Evolutionary conservation across 225 moss, liverwort and hornwort genomes (phyloP), one percentile per base, ranked within the genome.

Genomic region (Thuidium tamariscinum): DNA sequence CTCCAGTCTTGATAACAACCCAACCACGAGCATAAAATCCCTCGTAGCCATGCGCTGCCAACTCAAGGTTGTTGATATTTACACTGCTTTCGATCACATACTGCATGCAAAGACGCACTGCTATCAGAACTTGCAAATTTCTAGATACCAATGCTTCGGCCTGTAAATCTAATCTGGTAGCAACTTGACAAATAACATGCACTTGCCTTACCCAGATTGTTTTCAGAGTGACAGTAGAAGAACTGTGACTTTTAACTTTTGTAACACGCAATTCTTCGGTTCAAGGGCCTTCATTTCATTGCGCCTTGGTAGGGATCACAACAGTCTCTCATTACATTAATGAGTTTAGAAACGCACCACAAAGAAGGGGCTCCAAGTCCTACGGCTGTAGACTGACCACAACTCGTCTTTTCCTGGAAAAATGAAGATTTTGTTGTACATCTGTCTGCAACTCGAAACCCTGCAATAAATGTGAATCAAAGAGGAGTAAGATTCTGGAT

Each of bases 341-440:
- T 64, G 59, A 82, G 63, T 66, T 69, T 55, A 74, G 29, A 48
- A 87, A 80, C 91, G 84, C 88, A 96, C 95, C 94, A 98, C 97
- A 85, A 98, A 92, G 83, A 95, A 98, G 22, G 92, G 95, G 85
- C 93, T 88, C 89, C 89, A 90, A 37, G 92, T 91, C 76, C 83
- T 85, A 26, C 79, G 64, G 88, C 94, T 95, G 59, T 89, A 95
- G 46, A 98, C 90, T 74, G 97, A 95, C 97, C 97, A 98, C 46
- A 98, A 85, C 82, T 98, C 97, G 70, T 98, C 94, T 77, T 90
- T 91, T 73, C 92, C 92, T 59, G 97, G 97, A 78, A 87, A 96
- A 68, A 96, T 92, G 71, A 96, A 98, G 66, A 91, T 86, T 66
- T 86, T 89, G 39, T 95, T 85, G 80, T 93, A 55, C 62, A 92